A percentile compares a stretch with the other conserved stretches of the same genome.
These are phyloP conservation scores for Amanita rimosa DNA, from an alignment of 768 basidiomycete species.

Conservation along the genomic window DNA sequence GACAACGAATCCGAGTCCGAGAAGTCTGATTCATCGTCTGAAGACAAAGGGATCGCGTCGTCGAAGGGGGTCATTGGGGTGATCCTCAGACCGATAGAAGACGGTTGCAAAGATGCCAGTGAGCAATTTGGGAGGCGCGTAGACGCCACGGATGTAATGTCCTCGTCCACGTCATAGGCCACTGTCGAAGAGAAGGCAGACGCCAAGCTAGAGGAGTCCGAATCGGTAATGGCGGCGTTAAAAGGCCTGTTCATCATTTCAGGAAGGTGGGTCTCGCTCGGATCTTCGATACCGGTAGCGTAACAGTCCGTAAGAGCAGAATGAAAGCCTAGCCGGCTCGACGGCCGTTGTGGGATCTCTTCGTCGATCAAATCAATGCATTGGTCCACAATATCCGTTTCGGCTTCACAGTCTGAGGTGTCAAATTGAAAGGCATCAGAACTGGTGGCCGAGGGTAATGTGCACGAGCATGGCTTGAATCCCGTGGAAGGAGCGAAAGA, in stretches of 20 bases:
- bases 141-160: conserved; percentile 3
- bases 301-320: conserved; percentile 12
- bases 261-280: not conserved
- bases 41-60: not conserved
- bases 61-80: not conserved
- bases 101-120: not conserved
- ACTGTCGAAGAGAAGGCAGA: not conserved
- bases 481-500: not conserved
- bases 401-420: conserved; percentile 8
- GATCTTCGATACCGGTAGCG: conserved; percentile 1
- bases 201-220: not conserved
- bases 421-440: not conserved
- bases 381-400: conserved; percentile 16
- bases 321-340: conserved; percentile 39
- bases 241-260: not conserved
- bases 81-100: not conserved
- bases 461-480: not conserved
- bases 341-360: conserved; percentile 30
- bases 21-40: conserved; percentile 3
- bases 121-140: not conserved
- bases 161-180: not conserved
- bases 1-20: conserved; percentile 4
- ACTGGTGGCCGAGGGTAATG: not conserved
- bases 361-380: conserved; percentile 4
- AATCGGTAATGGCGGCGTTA: not conserved